These are phyloP conservation scores for Sonneratia caseolaris DNA, from an alignment of 345 rosid species.

Conservation along the genomic window DNA sequence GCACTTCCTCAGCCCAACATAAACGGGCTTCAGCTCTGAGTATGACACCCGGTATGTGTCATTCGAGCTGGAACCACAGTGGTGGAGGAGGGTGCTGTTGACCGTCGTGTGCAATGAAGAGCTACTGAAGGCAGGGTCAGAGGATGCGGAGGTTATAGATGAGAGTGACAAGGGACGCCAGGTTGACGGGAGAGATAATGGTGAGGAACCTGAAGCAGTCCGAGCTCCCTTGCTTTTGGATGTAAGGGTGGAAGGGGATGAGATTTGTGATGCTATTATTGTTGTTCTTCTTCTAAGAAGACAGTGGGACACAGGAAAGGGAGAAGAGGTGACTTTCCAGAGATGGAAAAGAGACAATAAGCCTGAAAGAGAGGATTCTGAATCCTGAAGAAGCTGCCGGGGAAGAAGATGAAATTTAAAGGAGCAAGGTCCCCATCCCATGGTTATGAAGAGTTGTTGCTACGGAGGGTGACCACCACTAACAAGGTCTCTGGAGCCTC, in stretches of 20 bases:
- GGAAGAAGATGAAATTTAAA: neutral
- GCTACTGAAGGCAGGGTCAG: slow-evolving; percentile 14
- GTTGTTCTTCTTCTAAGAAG: slow-evolving; percentile 30
- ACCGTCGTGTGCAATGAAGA: slow-evolving; percentile 45
- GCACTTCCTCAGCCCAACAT: slow-evolving; percentile 59
- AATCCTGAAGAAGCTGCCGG: neutral
- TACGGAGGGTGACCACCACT: neutral
- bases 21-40: slow-evolving; percentile 66
- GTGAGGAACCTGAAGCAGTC: slow-evolving; percentile 82
- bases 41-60: slow-evolving; percentile 68
- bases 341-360: too few relatives aligned
- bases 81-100: slow-evolving; percentile 73
- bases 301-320: neutral
- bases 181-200: slow-evolving; percentile 60
- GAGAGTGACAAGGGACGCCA: slow-evolving; percentile 67
- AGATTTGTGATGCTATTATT: slow-evolving; percentile 68
- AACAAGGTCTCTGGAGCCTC: neutral
- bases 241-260: slow-evolving; percentile 83
- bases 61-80: slow-evolving; percentile 56
- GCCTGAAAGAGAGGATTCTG: neutral
- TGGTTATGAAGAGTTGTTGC: neutral
- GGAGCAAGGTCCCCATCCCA: neutral
- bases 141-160: slow-evolving; percentile 44
- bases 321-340: neutral
- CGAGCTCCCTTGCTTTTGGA: slow-evolving; percentile 79